Conservation (phyloP, 441 rosid genomes). For the Adansonia madagascariensis region DNA sequence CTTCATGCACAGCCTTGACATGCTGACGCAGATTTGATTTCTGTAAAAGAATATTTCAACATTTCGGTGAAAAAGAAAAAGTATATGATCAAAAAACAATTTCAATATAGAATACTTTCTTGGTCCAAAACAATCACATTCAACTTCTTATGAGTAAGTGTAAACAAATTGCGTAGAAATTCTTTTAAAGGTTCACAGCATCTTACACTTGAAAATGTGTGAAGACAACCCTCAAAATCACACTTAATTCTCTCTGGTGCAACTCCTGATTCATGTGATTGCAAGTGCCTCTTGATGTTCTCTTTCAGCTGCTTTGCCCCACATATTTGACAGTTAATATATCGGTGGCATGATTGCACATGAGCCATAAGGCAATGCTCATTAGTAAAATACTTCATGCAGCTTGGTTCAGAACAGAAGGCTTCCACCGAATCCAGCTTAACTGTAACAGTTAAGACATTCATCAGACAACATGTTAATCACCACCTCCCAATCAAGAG, state of each 20-base stretch:
- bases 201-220: constrained; percentile 65
- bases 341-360: constrained; percentile 55
- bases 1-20: constrained; percentile 66
- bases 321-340: constrained; percentile 63
- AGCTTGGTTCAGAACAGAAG: constrained; percentile 63
- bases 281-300: constrained; percentile 76
- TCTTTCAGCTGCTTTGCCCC: constrained; percentile 64
- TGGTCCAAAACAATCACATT: neutral
- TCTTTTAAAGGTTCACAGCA: neutral
- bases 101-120: neutral
- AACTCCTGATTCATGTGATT: constrained; percentile 50
- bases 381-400: constrained; percentile 76
- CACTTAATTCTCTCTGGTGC: constrained; percentile 56
- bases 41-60: constrained; percentile 37
- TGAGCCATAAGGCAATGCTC: constrained; percentile 68
- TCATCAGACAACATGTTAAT: constrained; percentile 10
- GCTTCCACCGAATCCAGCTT: constrained; percentile 71
- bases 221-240: constrained; percentile 53
- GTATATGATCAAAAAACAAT: neutral
- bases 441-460: constrained; percentile 42
- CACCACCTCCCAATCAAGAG: neutral
- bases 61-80: neutral
- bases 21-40: constrained; percentile 71
- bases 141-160: neutral
- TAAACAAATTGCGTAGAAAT: neutral